These are phyloP conservation scores for Leccinellum luteum DNA, from an alignment of 768 basidiomycete genomes.

Conservation along the genomic window DNA sequence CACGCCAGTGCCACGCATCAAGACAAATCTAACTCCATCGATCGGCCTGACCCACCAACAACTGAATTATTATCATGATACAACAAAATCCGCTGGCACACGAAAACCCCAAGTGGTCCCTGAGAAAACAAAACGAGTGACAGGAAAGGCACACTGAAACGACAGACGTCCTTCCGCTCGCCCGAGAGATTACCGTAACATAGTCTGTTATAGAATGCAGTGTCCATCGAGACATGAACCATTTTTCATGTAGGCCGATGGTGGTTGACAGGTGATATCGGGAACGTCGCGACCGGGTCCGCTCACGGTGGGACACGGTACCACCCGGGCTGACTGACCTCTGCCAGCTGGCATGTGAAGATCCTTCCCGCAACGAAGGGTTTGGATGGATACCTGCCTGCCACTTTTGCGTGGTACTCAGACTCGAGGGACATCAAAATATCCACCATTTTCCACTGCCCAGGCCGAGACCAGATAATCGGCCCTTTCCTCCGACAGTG, in stretches of 20 bases:
- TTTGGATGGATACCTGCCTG: slow-evolving; percentile 4
- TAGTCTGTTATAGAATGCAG: slow-evolving; percentile 19
- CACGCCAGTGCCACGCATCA: slow-evolving; percentile 1
- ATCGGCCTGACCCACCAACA: background rate
- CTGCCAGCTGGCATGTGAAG: slow-evolving; percentile 1
- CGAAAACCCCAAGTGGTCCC: slow-evolving; percentile 12
- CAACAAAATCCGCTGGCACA: slow-evolving; percentile 9
- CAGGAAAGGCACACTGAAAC: slow-evolving; percentile 2
- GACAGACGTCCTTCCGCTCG: slow-evolving; percentile 9
- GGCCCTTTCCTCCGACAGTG: slow-evolving; percentile 17
- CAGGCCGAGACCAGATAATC: slow-evolving; percentile 24
- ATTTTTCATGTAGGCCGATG: slow-evolving; percentile 5
- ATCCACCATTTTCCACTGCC: slow-evolving; percentile 34
- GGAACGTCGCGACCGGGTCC: background rate
- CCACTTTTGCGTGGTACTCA: slow-evolving; percentile 1
- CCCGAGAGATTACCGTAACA: slow-evolving; percentile 11
- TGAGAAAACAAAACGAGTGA: slow-evolving; percentile 7
- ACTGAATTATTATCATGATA: slow-evolving; percentile 9
- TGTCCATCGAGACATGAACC: slow-evolving; percentile 9
- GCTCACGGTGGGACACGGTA: slow-evolving; percentile 6
- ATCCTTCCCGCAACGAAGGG: background rate
- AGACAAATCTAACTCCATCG: slow-evolving; percentile 1
- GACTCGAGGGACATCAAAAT: slow-evolving; percentile 14
- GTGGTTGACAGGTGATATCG: slow-evolving; percentile 4
- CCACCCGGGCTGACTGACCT: slow-evolving; percentile 24